Evolutionary conservation across 768 basidiomycete species (phyloP).

Genomic region (Boletus rufocinnamomeus): DNA sequence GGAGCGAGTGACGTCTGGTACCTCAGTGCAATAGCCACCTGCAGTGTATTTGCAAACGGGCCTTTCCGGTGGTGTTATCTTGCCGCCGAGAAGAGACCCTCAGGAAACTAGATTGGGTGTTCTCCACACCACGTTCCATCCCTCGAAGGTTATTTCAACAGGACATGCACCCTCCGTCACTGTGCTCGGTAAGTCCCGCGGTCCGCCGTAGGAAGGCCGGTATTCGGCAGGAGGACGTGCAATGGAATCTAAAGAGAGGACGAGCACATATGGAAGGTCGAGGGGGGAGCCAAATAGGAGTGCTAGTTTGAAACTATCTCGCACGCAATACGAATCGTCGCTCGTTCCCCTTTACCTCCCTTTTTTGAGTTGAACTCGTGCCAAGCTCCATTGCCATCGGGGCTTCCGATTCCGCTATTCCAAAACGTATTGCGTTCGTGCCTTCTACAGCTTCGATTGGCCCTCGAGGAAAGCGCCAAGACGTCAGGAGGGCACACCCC

Average conservation of each 20-base stretch:
- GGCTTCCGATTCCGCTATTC: constrained; percentile 32
- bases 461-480: constrained; percentile 20
- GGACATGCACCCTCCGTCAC: constrained; percentile 2
- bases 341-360: constrained; percentile 17
- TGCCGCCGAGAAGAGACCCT: constrained; percentile 12
- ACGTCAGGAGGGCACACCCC: constrained; percentile 7
- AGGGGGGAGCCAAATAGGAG: constrained; percentile 8
- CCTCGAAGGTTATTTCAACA: constrained; percentile 32
- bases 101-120: constrained; percentile 12
- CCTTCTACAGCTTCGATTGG: constrained; percentile 25
- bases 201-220: constrained; percentile 14
- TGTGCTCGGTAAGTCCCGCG: constrained; percentile 27
- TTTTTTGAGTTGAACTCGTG: constrained; percentile 22
- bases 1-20: constrained; percentile 26
- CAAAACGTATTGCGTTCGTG: constrained; percentile 5
- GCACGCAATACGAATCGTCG: constrained; percentile 14
- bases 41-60: constrained; percentile 25
- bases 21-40: not conserved
- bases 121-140: constrained; percentile 37
- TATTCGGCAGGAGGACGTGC: constrained; percentile 3
- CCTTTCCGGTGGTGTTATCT: constrained; percentile 24
- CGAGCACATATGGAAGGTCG: constrained; percentile 24
- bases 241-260: constrained; percentile 17
- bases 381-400: constrained; percentile 32
- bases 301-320: constrained; percentile 15